phyloP scores from a whole-genome alignment of 2,329 filamentous ascomycete species.

The Xylaria arbuscula region DNA sequence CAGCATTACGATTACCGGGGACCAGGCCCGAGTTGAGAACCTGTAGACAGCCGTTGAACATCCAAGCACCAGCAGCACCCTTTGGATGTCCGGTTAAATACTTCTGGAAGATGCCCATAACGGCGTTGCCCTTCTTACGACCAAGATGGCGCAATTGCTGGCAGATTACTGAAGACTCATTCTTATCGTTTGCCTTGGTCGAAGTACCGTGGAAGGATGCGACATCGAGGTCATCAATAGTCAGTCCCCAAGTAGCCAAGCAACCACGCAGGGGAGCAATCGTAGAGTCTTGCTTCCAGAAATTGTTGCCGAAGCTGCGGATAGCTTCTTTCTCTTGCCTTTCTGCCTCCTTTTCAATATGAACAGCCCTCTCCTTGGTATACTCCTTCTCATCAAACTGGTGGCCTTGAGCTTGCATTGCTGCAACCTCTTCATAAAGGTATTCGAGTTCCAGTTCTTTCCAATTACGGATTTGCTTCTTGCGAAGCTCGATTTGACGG shows the following conservation, averaged over 20 bases:
- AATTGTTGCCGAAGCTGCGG: conserved; percentile 94
- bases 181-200: conserved; percentile 99
- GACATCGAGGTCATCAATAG: conserved; percentile 93
- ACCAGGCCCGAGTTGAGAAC: conserved; percentile 94
- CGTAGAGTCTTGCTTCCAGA: conserved; percentile 95
- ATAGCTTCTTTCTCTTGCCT: conserved; percentile 95
- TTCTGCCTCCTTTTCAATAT: conserved; percentile 88
- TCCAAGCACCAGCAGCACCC: conserved; percentile 99
- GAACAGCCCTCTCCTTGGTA: conserved; percentile 81
- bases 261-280: conserved; percentile 97
- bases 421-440: conserved; percentile 89
- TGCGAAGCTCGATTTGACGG: conserved; percentile 92
- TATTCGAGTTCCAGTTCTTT: conserved; percentile 95
- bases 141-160: conserved; percentile 95
- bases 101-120: conserved; percentile 99
- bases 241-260: conserved; percentile 96
- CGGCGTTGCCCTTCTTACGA: conserved; percentile 93
- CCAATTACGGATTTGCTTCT: conserved; percentile 95
- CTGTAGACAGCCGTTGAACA: conserved; percentile 98
- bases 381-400: conserved; percentile 86
- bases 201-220: conserved; percentile 99
- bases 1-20: conserved; percentile 96
- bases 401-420: conserved; percentile 84
- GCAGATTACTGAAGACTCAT: conserved; percentile 97
- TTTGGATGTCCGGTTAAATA: conserved; percentile 99